Percentiles rank a stretch among this genome's conserved stretches.
Evolutionary conservation across 345 rosid genomes (phyloP).

Genomic region (Brassica incana): DNA sequence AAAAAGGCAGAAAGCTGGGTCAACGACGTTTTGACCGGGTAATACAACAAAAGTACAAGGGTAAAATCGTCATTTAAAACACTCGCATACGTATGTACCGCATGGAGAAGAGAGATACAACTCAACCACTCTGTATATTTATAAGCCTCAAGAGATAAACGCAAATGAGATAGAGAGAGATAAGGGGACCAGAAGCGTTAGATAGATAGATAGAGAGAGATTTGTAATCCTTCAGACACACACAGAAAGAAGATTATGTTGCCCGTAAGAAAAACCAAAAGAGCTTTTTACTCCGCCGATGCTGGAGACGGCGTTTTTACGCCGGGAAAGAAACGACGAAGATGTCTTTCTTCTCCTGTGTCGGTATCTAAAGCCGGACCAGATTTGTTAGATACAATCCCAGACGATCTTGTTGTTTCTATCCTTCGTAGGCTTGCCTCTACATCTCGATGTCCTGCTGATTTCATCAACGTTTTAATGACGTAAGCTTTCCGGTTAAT

Average conservation of each 20-base stretch:
- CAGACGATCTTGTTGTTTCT: conserved; percentile 75
- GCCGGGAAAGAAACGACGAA: conserved; percentile 42
- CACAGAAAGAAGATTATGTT: conserved; percentile 21
- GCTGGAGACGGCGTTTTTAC: conserved; percentile 20
- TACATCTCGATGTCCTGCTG: conserved; percentile 61
- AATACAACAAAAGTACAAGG: conserved; percentile 34
- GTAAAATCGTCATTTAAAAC: conserved; percentile 17
- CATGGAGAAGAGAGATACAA: conserved; percentile 33
- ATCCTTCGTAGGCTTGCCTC: conserved; percentile 69
- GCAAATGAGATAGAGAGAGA: conserved; percentile 2
- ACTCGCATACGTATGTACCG: conserved; percentile 26
- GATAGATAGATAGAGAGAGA: background rate
- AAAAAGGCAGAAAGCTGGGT: conserved; percentile 43
- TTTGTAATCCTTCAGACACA: conserved; percentile 45
- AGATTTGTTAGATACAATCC: conserved; percentile 68
- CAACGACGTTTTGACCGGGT: conserved; percentile 57
- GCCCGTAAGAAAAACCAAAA: conserved; percentile 11
- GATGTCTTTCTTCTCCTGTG: conserved; percentile 18
- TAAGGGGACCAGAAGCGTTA: conserved; percentile 54
- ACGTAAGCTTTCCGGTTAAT: conserved; percentile 53
- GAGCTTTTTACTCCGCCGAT: background rate
- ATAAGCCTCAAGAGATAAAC: conserved; percentile 10
- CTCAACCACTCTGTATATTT: conserved; percentile 40
- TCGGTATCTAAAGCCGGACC: background rate
- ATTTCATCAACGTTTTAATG: conserved; percentile 64